Percentiles rank a stretch among this genome's conserved stretches.
Conservation (phyloP, 2,329 filamentous ascomycete genomes). For the Colletotrichum orbiculare region DNA sequence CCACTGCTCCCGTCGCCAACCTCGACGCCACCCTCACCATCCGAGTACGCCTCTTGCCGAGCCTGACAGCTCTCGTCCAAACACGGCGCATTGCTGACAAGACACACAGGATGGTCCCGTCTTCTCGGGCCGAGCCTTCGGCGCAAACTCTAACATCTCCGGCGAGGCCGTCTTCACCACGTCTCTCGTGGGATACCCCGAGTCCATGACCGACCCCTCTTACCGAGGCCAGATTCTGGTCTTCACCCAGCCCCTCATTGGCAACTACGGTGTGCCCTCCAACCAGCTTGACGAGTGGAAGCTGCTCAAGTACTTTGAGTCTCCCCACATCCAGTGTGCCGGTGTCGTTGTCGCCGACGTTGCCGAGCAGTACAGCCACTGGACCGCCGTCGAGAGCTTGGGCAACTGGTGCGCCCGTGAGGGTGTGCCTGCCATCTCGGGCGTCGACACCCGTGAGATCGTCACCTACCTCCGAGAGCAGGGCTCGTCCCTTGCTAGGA, state of each 20-base stretch:
- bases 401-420: conserved; percentile 95
- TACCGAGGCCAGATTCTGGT: conserved; percentile 96
- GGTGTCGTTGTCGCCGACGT: conserved; percentile 97
- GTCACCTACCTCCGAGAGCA: conserved; percentile 96
- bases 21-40: conserved; percentile 95
- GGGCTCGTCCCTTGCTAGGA: conserved; percentile 93
- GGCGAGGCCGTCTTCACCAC: conserved; percentile 99
- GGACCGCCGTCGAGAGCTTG: conserved; percentile 96
- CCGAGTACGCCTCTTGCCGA: conserved; percentile 66
- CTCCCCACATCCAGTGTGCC: conserved; percentile 94
- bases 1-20: conserved; percentile 73
- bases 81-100: conserved; percentile 35
- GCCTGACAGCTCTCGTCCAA: conserved; percentile 1
- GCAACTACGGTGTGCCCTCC: conserved; percentile 97
- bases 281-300: conserved; percentile 86
- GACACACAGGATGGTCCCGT: conserved; percentile 83
- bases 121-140: conserved; percentile 96
- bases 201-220: conserved; percentile 90
- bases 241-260: conserved; percentile 97
- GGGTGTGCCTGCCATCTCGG: conserved; percentile 94
- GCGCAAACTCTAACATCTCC: conserved; percentile 95
- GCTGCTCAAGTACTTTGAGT: conserved; percentile 97
- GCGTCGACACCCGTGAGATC: conserved; percentile 96
- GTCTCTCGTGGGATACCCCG: conserved; percentile 96
- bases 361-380: conserved; percentile 94